These are phyloP conservation scores for Termitomyces eurrhizus DNA, from an alignment of 768 basidiomycete species.

Conservation along the genomic window DNA sequence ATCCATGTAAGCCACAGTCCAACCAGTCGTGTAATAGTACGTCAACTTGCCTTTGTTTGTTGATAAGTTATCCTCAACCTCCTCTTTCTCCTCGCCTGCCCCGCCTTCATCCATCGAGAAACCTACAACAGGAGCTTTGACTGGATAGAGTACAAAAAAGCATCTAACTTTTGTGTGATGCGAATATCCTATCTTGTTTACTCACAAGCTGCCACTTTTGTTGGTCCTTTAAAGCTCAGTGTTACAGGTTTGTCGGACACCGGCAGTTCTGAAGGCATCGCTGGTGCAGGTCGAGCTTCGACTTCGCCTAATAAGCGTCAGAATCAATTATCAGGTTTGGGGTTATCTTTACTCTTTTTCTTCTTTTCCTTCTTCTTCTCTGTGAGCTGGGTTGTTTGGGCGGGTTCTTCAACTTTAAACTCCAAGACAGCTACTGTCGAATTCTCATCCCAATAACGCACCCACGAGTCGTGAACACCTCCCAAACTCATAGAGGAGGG, in stretches of 20 bases:
- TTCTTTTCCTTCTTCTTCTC: slow-evolving; percentile 59
- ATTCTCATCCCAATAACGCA: slow-evolving; percentile 90
- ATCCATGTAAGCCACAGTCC: background rate
- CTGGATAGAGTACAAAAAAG: slow-evolving; percentile 11
- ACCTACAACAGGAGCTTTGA: slow-evolving; percentile 48
- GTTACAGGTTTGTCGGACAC: slow-evolving; percentile 81
- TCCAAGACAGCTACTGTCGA: slow-evolving; percentile 73
- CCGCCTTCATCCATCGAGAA: slow-evolving; percentile 64
- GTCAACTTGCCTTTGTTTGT: slow-evolving; percentile 48
- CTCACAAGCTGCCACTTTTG: slow-evolving; percentile 28
- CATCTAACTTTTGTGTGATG: background rate
- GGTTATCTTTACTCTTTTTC: slow-evolving; percentile 38
- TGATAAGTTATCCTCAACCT: slow-evolving; percentile 39
- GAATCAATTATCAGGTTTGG: background rate
- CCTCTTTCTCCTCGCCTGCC: slow-evolving; percentile 34
- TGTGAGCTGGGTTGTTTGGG: slow-evolving; percentile 29
- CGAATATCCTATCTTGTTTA: background rate
- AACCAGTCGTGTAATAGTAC: background rate
- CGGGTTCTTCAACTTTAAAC: slow-evolving; percentile 70
- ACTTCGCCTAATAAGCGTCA: slow-evolving; percentile 10
- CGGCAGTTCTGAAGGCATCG: slow-evolving; percentile 64
- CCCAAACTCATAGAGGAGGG: slow-evolving; percentile 65
- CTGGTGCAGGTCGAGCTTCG: slow-evolving; percentile 33
- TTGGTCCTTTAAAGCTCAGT: slow-evolving; percentile 59
- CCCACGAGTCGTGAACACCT: slow-evolving; percentile 68